Evolutionary conservation across 768 basidiomycete genomes (phyloP), one percentile per base, ranked within the genome.

Genomic region (Neoboletus magnificus): DNA sequence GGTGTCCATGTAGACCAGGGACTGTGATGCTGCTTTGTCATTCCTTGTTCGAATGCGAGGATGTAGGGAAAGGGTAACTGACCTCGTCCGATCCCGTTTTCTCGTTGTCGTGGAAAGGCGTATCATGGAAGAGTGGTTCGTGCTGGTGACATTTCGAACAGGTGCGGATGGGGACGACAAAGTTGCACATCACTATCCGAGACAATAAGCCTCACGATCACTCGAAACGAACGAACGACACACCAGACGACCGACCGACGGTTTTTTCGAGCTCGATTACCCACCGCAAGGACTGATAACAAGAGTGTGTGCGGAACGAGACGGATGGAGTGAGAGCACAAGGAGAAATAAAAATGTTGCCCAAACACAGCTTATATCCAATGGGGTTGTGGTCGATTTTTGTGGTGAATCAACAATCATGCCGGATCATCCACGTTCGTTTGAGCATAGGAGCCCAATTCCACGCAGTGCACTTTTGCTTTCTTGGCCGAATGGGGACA

Each of bases 131-230:
- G 56, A 70, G 68, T 5, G 68, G 68, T 40, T 70, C 66, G 20
- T 35, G 57, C 12, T 48, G 51, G 35, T 33, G 60, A 41, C 69
- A 70, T 50, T 71, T 67, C 1, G 68, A 71, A 29, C 69, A 70
- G 18, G 63, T 71, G 41, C 69, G 70, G 49, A 70, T 57, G 15
- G 70, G 66, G 22, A 70, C 58, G 44, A 70, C 61, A 7, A 63
- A 54, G 55, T 70, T 71, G 39, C 69, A 70, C 69, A 70, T 70
- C 13, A 52, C 58, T 57, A n/a, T 37, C 9, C 9, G 5, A 18
- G 33, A 41, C 2, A 37, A 22, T 57, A 25, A 61, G 49, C 36
- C 25, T 47, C 58, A 15, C 6, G 2, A 32, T 30, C 18, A 15
- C 5, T 39, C 2, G 15, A n/a, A 25, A 40, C 10, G 1, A 20